Base-by-base conservation (phyloP, 768 basidiomycete species). In the Amylocystis lapponica region DNA sequence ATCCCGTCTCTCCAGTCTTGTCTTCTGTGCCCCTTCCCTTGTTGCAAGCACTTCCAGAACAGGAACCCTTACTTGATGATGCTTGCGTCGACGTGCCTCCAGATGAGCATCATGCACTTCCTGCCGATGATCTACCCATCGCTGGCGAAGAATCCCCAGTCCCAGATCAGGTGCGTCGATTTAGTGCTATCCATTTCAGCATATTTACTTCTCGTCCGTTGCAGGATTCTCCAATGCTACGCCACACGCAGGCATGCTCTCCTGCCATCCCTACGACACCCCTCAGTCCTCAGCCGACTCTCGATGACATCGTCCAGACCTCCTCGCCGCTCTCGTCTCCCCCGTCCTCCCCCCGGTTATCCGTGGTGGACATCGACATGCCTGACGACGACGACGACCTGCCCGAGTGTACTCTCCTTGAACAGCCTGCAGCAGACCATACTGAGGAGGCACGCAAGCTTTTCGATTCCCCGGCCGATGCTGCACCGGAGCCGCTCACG, bases 311-410 rank as follows among this genome's bases (percentile, higher is more conserved):
- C 17, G 27, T n/a, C 14, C n/a, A 13, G 5, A 40, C 19, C 5
- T 30, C 53, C 2, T 54, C 53, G 2, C 49, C 49, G 12, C 49
- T 50, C 8, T 51, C 53, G 4, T 45, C 52, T 8, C 46, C 47
- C 0, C 47, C 47, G 36, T 48, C 46, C 9, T 50, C 52, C 13
- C 33, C 19, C 39, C 9, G 38, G 26, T 10, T 38, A 33, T 5
- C 35, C 23, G 42, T 26, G 2, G 29, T 25, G 2, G 30, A 20
- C 9, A 13, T 30, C 21, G 36, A 34, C 19, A 19, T 42, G 10
- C 43, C 33, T n/a, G 31, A 38, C 21, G 49, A 38, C 9, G 32
- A 16, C 14, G 32, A 40, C 11, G 14, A n/a, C 20, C 16, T 29
- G 2, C 17, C 4, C 22, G 33, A 21, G 27, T n/a, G 14, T 33